Evolutionary conservation across 2,329 filamentous ascomycete genomes (phyloP).

Genomic region (Neofusicoccum sp.): DNA sequence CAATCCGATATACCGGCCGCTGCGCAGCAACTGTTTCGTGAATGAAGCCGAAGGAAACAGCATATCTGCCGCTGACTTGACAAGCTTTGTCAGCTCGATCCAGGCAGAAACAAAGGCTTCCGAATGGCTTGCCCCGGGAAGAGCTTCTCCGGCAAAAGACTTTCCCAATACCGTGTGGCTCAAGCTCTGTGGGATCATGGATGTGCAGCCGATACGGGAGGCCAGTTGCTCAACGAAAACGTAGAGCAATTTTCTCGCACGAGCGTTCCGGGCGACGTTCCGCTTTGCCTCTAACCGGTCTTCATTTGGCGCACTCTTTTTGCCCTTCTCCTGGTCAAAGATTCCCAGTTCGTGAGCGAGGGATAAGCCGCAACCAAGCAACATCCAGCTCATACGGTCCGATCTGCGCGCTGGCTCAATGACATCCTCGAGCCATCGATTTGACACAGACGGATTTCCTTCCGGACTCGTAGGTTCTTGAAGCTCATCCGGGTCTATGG

Average conservation of each 20-base stretch:
- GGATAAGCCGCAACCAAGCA: slow-evolving; percentile 54
- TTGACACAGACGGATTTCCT: slow-evolving; percentile 35
- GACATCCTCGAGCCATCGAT: slow-evolving; percentile 53
- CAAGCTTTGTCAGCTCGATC: slow-evolving; percentile 44
- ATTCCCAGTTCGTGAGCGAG: slow-evolving; percentile 54
- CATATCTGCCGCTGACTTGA: slow-evolving; percentile 53
- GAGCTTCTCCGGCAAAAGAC: slow-evolving; percentile 13
- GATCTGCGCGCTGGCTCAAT: slow-evolving; percentile 55
- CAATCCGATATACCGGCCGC: slow-evolving; percentile 51
- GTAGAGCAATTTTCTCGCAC: slow-evolving; percentile 41
- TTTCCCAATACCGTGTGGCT: slow-evolving; percentile 41
- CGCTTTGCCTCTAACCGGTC: slow-evolving; percentile 24
- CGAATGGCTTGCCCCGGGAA: background rate
- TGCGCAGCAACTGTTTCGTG: slow-evolving; percentile 43
- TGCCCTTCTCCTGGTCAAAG: slow-evolving; percentile 43
- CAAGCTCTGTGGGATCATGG: slow-evolving; percentile 49
- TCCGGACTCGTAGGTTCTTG: slow-evolving; percentile 33
- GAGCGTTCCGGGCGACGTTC: slow-evolving; percentile 30
- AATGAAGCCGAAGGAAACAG: slow-evolving; percentile 48
- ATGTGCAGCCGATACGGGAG: slow-evolving; percentile 52
- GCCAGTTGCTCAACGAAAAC: slow-evolving; percentile 54
- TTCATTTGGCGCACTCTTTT: background rate
- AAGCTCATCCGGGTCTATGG: slow-evolving; percentile 41
- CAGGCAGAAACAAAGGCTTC: slow-evolving; percentile 50
- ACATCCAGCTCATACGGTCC: slow-evolving; percentile 61